A percentile compares a stretch with the other conserved stretches of the same genome.
These are phyloP conservation scores for Psilocybe sp. DNA, from an alignment of 768 basidiomycete genomes.

Conservation along the genomic window DNA sequence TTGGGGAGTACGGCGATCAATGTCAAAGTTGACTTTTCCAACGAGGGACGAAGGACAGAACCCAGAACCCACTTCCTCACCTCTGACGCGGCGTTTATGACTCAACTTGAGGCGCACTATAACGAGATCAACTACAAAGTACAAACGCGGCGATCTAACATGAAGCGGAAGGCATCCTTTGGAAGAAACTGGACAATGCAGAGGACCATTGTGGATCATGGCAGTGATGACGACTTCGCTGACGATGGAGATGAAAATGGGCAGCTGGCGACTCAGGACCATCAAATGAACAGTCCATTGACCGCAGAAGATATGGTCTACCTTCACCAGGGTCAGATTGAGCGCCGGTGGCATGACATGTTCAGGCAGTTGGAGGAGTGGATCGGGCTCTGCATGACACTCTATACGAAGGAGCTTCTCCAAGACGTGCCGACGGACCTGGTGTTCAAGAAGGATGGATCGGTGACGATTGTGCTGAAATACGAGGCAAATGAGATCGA, in stretches of 20 bases:
- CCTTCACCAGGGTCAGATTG: slow-evolving; percentile 7
- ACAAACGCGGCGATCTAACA: background rate
- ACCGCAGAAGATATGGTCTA: slow-evolving; percentile 2
- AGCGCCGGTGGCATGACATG: slow-evolving; percentile 2
- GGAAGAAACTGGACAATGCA: slow-evolving; percentile 2
- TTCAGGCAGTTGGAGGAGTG: slow-evolving; percentile 3
- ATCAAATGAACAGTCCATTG: background rate
- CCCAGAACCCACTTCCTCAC: slow-evolving; percentile 6
- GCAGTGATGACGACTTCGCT: background rate
- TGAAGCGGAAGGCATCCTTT: background rate
- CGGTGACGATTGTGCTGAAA: slow-evolving; percentile 4
- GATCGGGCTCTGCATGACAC: slow-evolving; percentile 2
- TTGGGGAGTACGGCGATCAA: background rate
- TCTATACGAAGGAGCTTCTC: slow-evolving; percentile 2
- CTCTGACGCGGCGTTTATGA: slow-evolving; percentile 3
- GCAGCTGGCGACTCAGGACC: background rate
- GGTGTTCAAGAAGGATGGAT: background rate
- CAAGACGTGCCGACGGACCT: slow-evolving; percentile 3
- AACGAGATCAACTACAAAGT: slow-evolving; percentile 1
- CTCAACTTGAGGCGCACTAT: slow-evolving; percentile 3
- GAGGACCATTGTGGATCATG: background rate
- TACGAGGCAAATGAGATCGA: slow-evolving; percentile 5
- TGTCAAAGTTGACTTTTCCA: slow-evolving; percentile 2
- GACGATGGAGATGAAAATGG: background rate
- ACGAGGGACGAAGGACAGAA: background rate